Conservation (phyloP, 192 early-diverging fungal species). For the Linnemannia exigua region DNA sequence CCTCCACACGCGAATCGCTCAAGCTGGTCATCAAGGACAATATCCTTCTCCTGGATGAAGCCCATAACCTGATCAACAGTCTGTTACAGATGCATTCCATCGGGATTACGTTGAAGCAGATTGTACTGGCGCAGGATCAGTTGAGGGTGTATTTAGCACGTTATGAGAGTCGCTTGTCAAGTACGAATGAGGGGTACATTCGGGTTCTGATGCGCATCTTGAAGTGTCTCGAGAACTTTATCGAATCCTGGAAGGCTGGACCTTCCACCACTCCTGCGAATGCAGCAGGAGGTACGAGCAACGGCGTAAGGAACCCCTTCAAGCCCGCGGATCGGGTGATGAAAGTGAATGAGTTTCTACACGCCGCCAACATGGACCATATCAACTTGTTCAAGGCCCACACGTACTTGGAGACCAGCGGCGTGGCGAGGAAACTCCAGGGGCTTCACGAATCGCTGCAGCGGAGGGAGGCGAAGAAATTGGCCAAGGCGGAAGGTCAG, state of each 20-base stretch:
- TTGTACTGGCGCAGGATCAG: constrained; percentile 68
- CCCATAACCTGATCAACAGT: constrained; percentile 82
- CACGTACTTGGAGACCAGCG: constrained; percentile 75
- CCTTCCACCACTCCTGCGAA: not conserved
- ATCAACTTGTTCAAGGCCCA: constrained; percentile 87
- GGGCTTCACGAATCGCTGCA: constrained; percentile 42
- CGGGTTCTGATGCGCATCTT: constrained; percentile 77
- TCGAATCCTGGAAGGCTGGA: constrained; percentile 24
- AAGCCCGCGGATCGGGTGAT: constrained; percentile 53
- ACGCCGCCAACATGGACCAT: constrained; percentile 77
- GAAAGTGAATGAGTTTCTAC: constrained; percentile 78
- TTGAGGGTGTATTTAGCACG: constrained; percentile 74
- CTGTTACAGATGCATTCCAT: constrained; percentile 81
- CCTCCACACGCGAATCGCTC: constrained; percentile 78
- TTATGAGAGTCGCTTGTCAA: constrained; percentile 79
- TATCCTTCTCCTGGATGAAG: constrained; percentile 91
- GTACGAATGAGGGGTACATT: constrained; percentile 83
- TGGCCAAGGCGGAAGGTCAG: constrained; percentile 37
- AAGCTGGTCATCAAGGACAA: constrained; percentile 76
- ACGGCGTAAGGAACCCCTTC: constrained; percentile 17
- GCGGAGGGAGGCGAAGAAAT: constrained; percentile 22
- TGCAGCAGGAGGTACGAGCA: not conserved
- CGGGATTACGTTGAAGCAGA: constrained; percentile 62
- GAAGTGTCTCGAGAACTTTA: constrained; percentile 58
- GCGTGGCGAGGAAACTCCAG: constrained; percentile 74